Conservation (phyloP, 257 asterid species). For the Oldenlandia corymbosa region DNA sequence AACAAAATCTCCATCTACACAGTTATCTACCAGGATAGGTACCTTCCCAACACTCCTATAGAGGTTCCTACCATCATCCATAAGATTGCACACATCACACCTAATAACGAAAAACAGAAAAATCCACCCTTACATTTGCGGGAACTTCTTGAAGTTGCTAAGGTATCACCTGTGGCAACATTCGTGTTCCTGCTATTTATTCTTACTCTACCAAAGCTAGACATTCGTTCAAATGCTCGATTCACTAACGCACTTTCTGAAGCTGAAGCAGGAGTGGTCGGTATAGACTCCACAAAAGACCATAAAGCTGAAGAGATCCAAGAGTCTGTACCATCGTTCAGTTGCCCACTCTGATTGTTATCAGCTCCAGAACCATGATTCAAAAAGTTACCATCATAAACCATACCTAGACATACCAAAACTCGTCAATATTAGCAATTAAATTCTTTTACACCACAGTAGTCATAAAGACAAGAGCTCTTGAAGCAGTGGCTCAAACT, state of each 20-base stretch:
- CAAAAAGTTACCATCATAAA: constrained; percentile 33
- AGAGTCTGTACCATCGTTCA: constrained; percentile 61
- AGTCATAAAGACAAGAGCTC: constrained; percentile 51
- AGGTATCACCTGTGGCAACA: constrained; percentile 48
- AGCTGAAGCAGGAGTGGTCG: constrained; percentile 95
- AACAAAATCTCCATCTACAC: constrained; percentile 24
- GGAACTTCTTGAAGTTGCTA: constrained; percentile 43
- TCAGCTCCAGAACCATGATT: constrained; percentile 45
- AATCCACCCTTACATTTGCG: constrained; percentile 45
- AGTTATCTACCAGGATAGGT: constrained; percentile 16
- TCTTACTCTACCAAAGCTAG: constrained; percentile 84
- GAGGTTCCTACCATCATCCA: constrained; percentile 58
- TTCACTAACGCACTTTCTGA: constrained; percentile 78
- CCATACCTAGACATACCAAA: constrained; percentile 70
- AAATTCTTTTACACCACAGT: constrained; percentile 22
- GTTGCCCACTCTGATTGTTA: constrained; percentile 36
- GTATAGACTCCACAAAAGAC: constrained; percentile 97
- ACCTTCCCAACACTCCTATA: constrained; percentile 17
- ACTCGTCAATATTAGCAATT: constrained; percentile 46
- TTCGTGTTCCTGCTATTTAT: constrained; percentile 40
- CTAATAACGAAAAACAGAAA: constrained; percentile 55
- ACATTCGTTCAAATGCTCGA: constrained; percentile 73
- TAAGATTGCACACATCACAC: constrained; percentile 67
- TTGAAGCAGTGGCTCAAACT: constrained; percentile 84
- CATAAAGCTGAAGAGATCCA: constrained; percentile 74